These are phyloP conservation scores for Biscogniauxia marginata DNA, from an alignment of 2,329 filamentous ascomycete genomes.

Conservation along the genomic window DNA sequence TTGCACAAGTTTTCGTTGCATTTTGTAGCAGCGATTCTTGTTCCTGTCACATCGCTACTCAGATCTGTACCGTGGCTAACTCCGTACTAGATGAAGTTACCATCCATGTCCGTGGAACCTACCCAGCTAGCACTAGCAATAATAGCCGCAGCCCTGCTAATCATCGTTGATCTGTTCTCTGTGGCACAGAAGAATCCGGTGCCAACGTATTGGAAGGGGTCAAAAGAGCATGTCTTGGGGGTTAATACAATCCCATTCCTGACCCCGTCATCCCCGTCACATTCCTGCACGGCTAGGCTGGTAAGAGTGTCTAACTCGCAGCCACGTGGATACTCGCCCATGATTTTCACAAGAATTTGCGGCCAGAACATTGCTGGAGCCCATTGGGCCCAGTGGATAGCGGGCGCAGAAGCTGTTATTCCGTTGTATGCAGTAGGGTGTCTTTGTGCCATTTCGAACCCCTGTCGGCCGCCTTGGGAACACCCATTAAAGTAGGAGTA, in stretches of 20 bases:
- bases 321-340: conserved; percentile 11
- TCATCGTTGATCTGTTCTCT: conserved; percentile 1
- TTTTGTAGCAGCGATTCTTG: conserved; percentile 8
- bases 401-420: conserved; percentile 44
- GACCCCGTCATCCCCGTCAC: conserved; percentile 44
- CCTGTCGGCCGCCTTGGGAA: conserved; percentile 52
- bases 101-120: conserved; percentile 8
- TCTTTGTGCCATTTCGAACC: conserved; percentile 44
- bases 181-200: conserved; percentile 20
- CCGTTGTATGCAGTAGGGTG: conserved; percentile 52
- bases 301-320: conserved; percentile 18
- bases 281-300: conserved; percentile 24
- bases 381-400: conserved; percentile 17
- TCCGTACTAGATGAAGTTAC: conserved; percentile 20
- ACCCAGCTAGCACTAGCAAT: conserved; percentile 18
- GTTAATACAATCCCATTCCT: conserved; percentile 43
- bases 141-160: conserved; percentile 12
- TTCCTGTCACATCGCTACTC: conserved; percentile 9
- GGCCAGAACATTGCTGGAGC: conserved; percentile 15
- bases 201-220: conserved; percentile 30
- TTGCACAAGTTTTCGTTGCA: conserved; percentile 4
- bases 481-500: conserved; percentile 51
- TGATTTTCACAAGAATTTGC: conserved; percentile 15
- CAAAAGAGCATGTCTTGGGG: conserved; percentile 36
- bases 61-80: conserved; percentile 15